Base-by-base conservation (phyloP, 1,284 basidiomycete genomes). In the Microbotryomycetes sp. region DNA sequence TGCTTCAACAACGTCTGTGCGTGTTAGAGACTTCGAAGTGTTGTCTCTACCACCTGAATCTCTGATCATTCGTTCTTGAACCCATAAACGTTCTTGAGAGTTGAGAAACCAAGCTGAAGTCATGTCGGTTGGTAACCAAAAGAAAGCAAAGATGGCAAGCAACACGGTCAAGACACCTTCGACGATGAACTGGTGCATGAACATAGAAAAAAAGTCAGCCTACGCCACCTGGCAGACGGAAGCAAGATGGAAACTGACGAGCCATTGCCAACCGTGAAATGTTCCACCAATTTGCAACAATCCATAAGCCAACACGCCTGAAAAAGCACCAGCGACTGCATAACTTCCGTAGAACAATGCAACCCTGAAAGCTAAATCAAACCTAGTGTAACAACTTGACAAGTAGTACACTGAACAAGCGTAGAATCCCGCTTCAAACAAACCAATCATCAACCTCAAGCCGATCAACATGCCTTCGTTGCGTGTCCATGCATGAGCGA, bases 161-260 rank as follows among this genome's bases (percentile, higher is more conserved):
- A 19, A 19, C 25, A 64, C 51, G 2, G 65, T 64, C 45, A 67
- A 36, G 25, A 30, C 49, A 19, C 65, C 65, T 28, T 64, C 59
- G 46, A 70, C 29, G 51, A 68, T 49, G 60, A 70, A 68, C 9
- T 59, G 28, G 16, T 46, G n/a, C n/a, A n/a, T n/a, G n/a, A n/a
- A n/a, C n/a, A n/a, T n/a, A n/a, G n/a, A n/a, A n/a, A n/a, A n/a
- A n/a, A n/a, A 55, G n/a, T n/a, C n/a, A n/a, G n/a, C n/a, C n/a
- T n/a, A n/a, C n/a, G n/a, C n/a, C n/a, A n/a, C n/a, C n/a, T n/a
- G n/a, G n/a, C n/a, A n/a, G n/a, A n/a, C n/a, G n/a, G n/a, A n/a
- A n/a, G n/a, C n/a, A n/a, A n/a, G n/a, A n/a, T n/a, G n/a, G n/a
- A n/a, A n/a, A n/a, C n/a, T n/a, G n/a, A n/a, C n/a, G n/a, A n/a